Conservation (phyloP, 768 basidiomycete species). For the Mycena leptocephala region DNA sequence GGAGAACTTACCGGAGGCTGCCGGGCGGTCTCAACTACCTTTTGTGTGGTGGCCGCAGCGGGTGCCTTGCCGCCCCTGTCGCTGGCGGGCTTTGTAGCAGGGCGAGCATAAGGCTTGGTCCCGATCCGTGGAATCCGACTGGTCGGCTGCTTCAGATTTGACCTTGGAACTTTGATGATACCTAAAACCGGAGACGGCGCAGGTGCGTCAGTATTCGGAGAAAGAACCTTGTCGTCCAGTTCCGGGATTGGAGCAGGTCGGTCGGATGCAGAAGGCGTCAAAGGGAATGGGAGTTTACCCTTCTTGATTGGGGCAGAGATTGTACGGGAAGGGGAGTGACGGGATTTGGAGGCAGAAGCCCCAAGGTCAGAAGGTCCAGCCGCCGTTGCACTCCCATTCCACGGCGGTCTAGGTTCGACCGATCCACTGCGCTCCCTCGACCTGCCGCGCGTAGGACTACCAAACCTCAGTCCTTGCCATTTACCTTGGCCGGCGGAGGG, state of each 20-base stretch:
- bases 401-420: conserved; percentile 50
- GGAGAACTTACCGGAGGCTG: conserved; percentile 16
- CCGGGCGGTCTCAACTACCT: conserved; percentile 9
- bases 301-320: conserved; percentile 28
- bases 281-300: conserved; percentile 34
- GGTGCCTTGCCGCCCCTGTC: conserved; percentile 17
- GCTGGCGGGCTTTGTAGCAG: conserved; percentile 32
- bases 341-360: conserved; percentile 11
- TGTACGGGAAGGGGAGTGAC: conserved; percentile 29
- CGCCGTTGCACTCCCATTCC: conserved; percentile 16
- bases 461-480: conserved; percentile 46
- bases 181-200: conserved; percentile 42
- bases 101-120: conserved; percentile 72
- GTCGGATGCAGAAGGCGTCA: conserved; percentile 26
- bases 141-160: conserved; percentile 65
- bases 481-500: conserved; percentile 51
- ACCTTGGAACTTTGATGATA: conserved; percentile 51
- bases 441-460: conserved; percentile 43
- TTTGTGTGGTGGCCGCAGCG: conserved; percentile 1
- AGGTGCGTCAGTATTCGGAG: conserved; percentile 3
- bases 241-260: conserved; percentile 11
- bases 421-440: conserved; percentile 52
- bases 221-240: conserved; percentile 3
- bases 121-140: conserved; percentile 78
- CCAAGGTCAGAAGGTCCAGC: conserved; percentile 24